Evolutionary conservation across 129 eudicot genomes (phyloP), one percentile per base, ranked within the genome.

Genomic region (Helianthus tuberosus): DNA sequence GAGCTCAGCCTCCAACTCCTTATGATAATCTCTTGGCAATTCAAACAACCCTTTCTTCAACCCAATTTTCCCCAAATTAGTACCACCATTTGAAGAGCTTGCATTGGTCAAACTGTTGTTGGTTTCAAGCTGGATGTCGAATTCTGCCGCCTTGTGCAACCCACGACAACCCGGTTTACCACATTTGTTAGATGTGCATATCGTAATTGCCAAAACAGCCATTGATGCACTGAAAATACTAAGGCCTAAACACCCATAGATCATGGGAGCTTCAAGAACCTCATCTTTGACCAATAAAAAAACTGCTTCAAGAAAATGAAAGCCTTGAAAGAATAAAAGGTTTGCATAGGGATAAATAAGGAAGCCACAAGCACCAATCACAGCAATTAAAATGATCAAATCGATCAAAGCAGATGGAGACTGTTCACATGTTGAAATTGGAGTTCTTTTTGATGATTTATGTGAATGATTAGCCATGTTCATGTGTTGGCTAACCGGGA

Each of bases 1-100:
- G 13, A 93, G 91, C 93, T 93, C 98, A 0, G 89, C 85, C 82
- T 93, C 98, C 75, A 93, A 74, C 64, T 93, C 98, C 67, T 80
- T 81, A 57, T 88, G 91, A 51, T 90, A 90, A 82, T 93, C 98
- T 4, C 96, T 85, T 43, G 92, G 95, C 83, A 93, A 77, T 74
- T 93, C 96, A 74, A 90, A 90, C 67, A 93, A 53, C 8, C 96
- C 97, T 75, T 79, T 86, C 79, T 77, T 87, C 39, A 86, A 85
- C 25, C 84, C 87, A 72, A 72, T 73, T 39, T 86, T 88, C 2
- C 80, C 74, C 6, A 64, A 58, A 58, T 46, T 53, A 54, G 64
- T 27, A 64, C 75, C 70, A 71, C 82, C 49, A 59, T 48, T 77
- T 11, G 76, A 49, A 12, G 73, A 59, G 44, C 55, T 68, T 10